Percentiles rank a stretch among this genome's conserved stretches.
These are phyloP conservation scores for Paxillus ammoniavirescens DNA, from an alignment of 768 basidiomycete genomes.

Conservation along the genomic window DNA sequence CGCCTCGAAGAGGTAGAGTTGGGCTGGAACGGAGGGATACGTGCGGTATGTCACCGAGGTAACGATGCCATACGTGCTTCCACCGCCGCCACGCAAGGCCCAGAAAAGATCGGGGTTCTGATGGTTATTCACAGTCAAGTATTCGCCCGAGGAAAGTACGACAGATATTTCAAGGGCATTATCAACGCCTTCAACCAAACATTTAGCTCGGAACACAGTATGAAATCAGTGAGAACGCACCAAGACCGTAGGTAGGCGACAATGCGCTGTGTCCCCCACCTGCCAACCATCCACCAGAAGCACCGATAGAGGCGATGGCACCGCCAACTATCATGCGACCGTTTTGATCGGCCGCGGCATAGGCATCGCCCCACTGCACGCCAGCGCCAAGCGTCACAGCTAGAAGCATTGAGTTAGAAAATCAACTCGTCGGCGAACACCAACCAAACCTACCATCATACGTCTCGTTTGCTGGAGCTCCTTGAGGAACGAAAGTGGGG, in stretches of 20 bases:
- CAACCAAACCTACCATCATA: conserved; percentile 14
- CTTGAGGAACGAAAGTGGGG: conserved; percentile 30
- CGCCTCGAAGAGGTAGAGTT: conserved; percentile 23
- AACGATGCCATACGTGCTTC: conserved; percentile 46
- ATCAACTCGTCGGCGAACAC: neutral
- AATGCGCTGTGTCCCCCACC: conserved; percentile 47
- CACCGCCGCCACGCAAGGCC: conserved; percentile 52
- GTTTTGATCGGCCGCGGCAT: conserved; percentile 34
- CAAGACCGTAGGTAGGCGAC: conserved; percentile 42
- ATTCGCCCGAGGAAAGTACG: conserved; percentile 41
- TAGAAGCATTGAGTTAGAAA: conserved; percentile 17
- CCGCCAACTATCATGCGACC: conserved; percentile 44
- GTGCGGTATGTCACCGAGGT: conserved; percentile 46
- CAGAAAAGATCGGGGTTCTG: conserved; percentile 49
- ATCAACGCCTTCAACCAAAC: conserved; percentile 38
- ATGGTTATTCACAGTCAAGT: conserved; percentile 39
- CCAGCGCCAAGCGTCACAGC: conserved; percentile 38
- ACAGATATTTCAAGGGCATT: conserved; percentile 45
- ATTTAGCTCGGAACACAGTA: neutral
- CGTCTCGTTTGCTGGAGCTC: conserved; percentile 18
- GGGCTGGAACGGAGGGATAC: conserved; percentile 36
- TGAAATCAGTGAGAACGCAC: conserved; percentile 15
- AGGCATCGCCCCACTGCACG: conserved; percentile 46
- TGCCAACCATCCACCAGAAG: conserved; percentile 47
- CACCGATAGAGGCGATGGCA: conserved; percentile 39